Conservation (phyloP, 768 basidiomycete species). For the Mycena polygramma region DNA sequence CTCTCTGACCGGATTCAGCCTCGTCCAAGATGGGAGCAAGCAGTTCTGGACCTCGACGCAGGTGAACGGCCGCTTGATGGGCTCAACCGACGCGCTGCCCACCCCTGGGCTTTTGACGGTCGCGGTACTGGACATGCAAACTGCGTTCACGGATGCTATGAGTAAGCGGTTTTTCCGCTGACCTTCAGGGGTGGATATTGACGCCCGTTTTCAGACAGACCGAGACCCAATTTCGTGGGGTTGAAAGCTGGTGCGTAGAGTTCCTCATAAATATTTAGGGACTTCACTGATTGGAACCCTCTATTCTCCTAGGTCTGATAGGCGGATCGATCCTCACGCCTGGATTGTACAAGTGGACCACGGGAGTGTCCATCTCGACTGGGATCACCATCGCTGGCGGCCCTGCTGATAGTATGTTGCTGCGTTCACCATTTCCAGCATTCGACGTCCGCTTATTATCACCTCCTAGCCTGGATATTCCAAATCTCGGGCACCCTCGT, state of each 20-base stretch:
- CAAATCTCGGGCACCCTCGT: slow-evolving; percentile 13
- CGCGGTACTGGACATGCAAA: slow-evolving; percentile 17
- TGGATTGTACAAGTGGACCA: slow-evolving; percentile 28
- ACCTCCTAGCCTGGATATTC: slow-evolving; percentile 19
- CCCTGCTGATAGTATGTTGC: slow-evolving; percentile 17
- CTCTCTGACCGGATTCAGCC: slow-evolving; percentile 21
- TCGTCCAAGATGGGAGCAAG: slow-evolving; percentile 20
- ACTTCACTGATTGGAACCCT: not conserved
- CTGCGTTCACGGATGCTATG: slow-evolving; percentile 19
- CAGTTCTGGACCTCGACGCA: slow-evolving; percentile 30
- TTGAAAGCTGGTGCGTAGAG: slow-evolving; percentile 11
- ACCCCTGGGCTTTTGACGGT: slow-evolving; percentile 7
- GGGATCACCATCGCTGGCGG: slow-evolving; percentile 19
- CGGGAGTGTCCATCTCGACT: slow-evolving; percentile 19
- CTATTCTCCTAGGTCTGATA: slow-evolving; percentile 4
- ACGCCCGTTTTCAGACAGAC: slow-evolving; percentile 1
- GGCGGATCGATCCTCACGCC: slow-evolving; percentile 12
- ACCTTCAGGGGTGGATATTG: not conserved
- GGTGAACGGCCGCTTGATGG: slow-evolving; percentile 16
- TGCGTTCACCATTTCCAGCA: too few relatives aligned
- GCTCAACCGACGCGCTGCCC: slow-evolving; percentile 13
- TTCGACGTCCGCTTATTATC: not conserved
- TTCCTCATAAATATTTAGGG: not conserved
- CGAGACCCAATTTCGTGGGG: slow-evolving; percentile 2
- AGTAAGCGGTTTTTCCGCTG: not conserved